Evolutionary conservation across 2,329 filamentous ascomycete species (phyloP).

Genomic region (Parascedosporium putredinis): DNA sequence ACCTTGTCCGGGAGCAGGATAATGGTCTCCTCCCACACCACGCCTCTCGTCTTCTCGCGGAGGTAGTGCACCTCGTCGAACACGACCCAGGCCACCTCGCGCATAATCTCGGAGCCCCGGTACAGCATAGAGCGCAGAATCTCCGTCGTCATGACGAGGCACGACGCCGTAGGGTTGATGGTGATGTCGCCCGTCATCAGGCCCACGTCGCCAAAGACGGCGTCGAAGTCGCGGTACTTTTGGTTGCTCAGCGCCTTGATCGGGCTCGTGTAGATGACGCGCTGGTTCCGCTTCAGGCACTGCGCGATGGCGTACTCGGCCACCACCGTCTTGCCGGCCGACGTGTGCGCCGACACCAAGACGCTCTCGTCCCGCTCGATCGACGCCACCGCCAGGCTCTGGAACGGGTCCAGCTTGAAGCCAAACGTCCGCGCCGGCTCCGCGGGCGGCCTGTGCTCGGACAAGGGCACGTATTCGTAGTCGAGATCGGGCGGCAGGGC

Average conservation of each 20-base stretch:
- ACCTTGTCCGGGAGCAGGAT: conserved; percentile 97
- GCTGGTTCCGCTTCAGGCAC: conserved; percentile 91
- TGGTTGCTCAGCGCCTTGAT: conserved; percentile 99
- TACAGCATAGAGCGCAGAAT: conserved; percentile 99
- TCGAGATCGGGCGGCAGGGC: conserved; percentile 87
- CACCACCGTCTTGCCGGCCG: conserved; percentile 95
- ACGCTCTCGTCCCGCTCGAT: conserved; percentile 96
- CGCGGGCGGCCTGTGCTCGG: conserved; percentile 81
- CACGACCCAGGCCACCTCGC: conserved; percentile 95
- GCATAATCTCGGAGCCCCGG: conserved; percentile 97
- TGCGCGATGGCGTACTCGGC: conserved; percentile 98
- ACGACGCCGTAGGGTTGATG: conserved; percentile 96
- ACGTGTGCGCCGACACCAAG: conserved; percentile 91
- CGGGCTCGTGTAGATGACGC: conserved; percentile 97
- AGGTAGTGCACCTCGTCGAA: conserved; percentile 99
- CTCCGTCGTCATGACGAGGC: conserved; percentile 97
- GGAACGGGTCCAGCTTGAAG: conserved; percentile 95
- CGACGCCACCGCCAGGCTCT: conserved; percentile 85
- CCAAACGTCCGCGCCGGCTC: conserved; percentile 75
- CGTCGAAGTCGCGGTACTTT: conserved; percentile 93
- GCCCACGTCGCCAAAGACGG: conserved; percentile 91
- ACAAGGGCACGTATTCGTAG: conserved; percentile 91
- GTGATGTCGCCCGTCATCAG: conserved; percentile 99
- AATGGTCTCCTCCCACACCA: conserved; percentile 99
- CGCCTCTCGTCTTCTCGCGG: conserved; percentile 85